A percentile compares a stretch with the other conserved stretches of the same genome.
Evolutionary conservation across 129 eudicot genomes (phyloP).

Genomic region (Saussurea involucrata): DNA sequence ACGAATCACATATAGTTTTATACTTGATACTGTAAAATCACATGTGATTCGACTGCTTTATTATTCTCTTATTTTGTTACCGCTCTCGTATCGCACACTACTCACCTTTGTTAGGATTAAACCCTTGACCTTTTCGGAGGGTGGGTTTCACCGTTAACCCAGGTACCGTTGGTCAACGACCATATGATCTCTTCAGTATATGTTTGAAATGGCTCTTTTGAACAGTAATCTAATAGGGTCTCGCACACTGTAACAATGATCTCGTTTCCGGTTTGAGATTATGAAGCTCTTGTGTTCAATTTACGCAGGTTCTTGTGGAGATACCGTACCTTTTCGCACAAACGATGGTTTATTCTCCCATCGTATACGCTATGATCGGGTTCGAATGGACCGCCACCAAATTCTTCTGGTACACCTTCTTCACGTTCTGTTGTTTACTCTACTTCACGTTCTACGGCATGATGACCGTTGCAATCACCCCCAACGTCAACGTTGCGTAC

Average conservation of each 20-base stretch:
- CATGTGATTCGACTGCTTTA: no score
- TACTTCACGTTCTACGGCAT: slow-evolving; percentile 49
- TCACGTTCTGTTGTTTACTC: slow-evolving; percentile 34
- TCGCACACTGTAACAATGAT: background rate
- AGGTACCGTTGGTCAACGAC: no score
- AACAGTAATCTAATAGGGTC: background rate
- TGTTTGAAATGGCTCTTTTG: background rate
- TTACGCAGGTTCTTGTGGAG: slow-evolving; percentile 39
- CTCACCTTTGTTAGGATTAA: no score
- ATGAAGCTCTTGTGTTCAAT: background rate
- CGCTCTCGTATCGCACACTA: no score
- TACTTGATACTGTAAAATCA: no score
- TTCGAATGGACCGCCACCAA: slow-evolving; percentile 42
- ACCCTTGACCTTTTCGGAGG: no score
- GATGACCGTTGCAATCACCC: slow-evolving; percentile 47
- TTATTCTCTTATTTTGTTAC: no score
- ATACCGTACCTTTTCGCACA: slow-evolving; percentile 36
- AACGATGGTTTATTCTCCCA: slow-evolving; percentile 19
- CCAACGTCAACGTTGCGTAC: slow-evolving; percentile 40
- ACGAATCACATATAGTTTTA: no score
- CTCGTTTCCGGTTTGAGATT: background rate
- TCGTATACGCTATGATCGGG: slow-evolving; percentile 48
- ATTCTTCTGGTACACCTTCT: slow-evolving; percentile 37
- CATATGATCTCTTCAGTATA: background rate
- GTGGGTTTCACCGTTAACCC: no score